Percentiles rank a stretch among this genome's conserved stretches.
Evolutionary conservation across 2,329 filamentous ascomycete species (phyloP).

Genomic region (Fusarium sp.): DNA sequence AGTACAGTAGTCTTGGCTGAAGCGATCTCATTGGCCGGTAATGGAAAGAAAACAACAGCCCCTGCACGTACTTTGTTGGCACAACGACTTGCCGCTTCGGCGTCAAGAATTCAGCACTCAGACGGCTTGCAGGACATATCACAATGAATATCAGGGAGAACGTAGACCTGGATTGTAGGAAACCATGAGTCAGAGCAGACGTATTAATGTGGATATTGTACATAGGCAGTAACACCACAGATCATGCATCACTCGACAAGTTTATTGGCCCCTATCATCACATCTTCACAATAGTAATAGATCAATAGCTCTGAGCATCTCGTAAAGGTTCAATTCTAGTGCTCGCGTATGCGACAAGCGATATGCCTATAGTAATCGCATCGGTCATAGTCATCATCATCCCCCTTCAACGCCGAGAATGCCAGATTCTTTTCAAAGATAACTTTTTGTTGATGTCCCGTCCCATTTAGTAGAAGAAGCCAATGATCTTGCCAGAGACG

Average conservation of each 20-base stretch:
- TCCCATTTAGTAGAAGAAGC: conserved; percentile 93
- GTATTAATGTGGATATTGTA: too few species aligned
- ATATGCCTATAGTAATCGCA: conserved; percentile 52
- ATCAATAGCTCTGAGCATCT: conserved; percentile 48
- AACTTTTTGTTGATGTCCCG: conserved; percentile 51
- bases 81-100: conserved; percentile 33
- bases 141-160: not conserved
- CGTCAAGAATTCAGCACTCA: not conserved
- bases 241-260: not conserved
- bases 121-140: too few species aligned
- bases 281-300: conserved; percentile 6
- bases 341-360: conserved; percentile 54
- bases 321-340: conserved; percentile 55
- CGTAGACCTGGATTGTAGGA: not conserved
- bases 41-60: conserved; percentile 33
- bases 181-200: not conserved
- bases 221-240: too few species aligned
- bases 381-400: conserved; percentile 57
- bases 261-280: not conserved
- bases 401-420: conserved; percentile 58
- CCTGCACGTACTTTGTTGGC: conserved; percentile 19
- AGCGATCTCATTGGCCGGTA: conserved; percentile 22
- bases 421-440: conserved; percentile 47
- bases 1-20: not conserved
- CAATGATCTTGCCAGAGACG: conserved; percentile 98